phyloP scores from a whole-genome alignment of 1,284 basidiomycete species.

The Irpex lacteus region DNA sequence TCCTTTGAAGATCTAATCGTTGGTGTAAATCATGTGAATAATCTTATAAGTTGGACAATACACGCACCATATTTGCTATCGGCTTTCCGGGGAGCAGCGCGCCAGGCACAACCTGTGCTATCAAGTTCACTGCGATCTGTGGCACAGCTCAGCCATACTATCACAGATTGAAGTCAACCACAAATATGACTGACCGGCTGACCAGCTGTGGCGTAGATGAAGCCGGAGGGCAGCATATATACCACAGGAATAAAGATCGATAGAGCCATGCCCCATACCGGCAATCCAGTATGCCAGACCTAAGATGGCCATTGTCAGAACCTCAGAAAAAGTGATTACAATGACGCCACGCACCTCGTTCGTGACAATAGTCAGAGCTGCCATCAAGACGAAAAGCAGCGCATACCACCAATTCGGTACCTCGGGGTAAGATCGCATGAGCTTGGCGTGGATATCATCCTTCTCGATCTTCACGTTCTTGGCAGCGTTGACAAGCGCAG shows the following conservation, averaged over 20 bases:
- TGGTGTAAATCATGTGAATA: neutral
- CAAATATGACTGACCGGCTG: constrained; percentile 53
- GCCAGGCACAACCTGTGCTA: constrained; percentile 92
- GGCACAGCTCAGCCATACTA: neutral
- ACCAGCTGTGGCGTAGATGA: constrained; percentile 93
- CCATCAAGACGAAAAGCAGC: constrained; percentile 63
- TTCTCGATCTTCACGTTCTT: constrained; percentile 75
- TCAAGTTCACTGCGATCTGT: constrained; percentile 81
- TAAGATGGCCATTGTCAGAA: constrained; percentile 24
- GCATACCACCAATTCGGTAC: constrained; percentile 97
- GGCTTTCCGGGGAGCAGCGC: constrained; percentile 83
- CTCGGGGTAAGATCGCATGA: constrained; percentile 93
- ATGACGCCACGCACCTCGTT: constrained; percentile 56
- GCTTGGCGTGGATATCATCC: constrained; percentile 94
- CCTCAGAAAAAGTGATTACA: neutral
- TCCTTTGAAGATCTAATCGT: constrained; percentile 77
- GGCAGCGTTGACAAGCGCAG: constrained; percentile 70
- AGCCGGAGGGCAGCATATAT: constrained; percentile 89
- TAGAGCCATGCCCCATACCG: constrained; percentile 83
- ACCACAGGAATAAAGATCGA: constrained; percentile 73
- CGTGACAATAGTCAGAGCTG: constrained; percentile 71
- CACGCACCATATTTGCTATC: constrained; percentile 81
- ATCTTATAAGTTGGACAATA: neutral
- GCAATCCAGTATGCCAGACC: constrained; percentile 83
- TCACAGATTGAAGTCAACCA: neutral